Evolutionary conservation across 805 yeast species (phyloP).

Genomic region (Cephaloascus fragrans): DNA sequence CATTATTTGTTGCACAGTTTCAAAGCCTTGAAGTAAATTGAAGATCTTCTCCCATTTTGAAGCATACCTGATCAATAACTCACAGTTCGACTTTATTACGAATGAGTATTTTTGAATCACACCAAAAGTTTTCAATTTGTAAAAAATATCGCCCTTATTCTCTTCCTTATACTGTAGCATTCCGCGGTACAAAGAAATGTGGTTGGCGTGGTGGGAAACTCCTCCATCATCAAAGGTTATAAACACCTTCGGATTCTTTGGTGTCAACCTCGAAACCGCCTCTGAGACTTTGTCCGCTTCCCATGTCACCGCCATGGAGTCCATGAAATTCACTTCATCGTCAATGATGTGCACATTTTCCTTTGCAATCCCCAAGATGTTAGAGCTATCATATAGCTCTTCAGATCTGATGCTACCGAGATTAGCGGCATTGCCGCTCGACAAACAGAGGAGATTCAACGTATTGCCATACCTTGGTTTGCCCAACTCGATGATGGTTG

Average conservation of each 20-base stretch:
- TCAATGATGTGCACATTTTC: constrained; percentile 36
- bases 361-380: constrained; percentile 38
- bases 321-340: constrained; percentile 40
- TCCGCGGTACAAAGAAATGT: constrained; percentile 52
- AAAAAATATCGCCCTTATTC: constrained; percentile 10
- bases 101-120: constrained; percentile 16
- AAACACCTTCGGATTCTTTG: constrained; percentile 23
- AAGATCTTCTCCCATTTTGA: constrained; percentile 1
- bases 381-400: constrained; percentile 52
- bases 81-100: constrained; percentile 2
- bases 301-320: constrained; percentile 68
- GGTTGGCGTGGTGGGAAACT: constrained; percentile 85
- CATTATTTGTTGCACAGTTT: constrained; percentile 2
- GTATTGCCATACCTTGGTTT: constrained; percentile 37
- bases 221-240: constrained; percentile 80
- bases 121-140: constrained; percentile 22
- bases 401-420: constrained; percentile 51
- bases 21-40: background rate
- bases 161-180: constrained; percentile 22
- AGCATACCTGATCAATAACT: background rate
- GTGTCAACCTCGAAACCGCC: constrained; percentile 19
- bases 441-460: constrained; percentile 57
- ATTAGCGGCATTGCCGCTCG: constrained; percentile 70
- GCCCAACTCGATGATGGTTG: constrained; percentile 48
- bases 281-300: constrained; percentile 28